Conservation (phyloP, 169 alveolate genomes). For the Plasmodium inui region DNA sequence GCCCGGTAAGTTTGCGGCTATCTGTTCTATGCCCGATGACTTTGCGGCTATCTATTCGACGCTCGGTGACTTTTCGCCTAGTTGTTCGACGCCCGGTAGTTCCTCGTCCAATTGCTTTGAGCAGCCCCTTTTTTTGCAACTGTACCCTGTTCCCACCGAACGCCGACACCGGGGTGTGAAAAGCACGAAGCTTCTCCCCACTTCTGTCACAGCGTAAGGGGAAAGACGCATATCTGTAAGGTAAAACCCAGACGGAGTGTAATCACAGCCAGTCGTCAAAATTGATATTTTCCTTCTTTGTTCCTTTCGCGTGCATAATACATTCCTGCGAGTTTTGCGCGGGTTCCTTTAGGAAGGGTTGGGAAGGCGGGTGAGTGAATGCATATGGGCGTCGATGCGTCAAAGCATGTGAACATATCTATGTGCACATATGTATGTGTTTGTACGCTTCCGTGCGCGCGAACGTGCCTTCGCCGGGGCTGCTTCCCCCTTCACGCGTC, state of each 20-base stretch:
- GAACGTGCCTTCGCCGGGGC: neutral
- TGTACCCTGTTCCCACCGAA: neutral
- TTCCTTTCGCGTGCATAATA: neutral
- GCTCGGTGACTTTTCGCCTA: no score
- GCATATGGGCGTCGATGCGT: neutral
- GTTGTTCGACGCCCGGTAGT: neutral
- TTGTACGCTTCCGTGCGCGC: neutral
- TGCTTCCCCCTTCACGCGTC: neutral
- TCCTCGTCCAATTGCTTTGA: no score
- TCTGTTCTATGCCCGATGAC: no score
- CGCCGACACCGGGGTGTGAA: neutral
- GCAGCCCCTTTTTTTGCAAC: neutral
- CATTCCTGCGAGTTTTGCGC: neutral
- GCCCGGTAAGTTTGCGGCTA: neutral
- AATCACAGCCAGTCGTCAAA: conserved; percentile 65
- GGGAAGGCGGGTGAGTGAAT: neutral
- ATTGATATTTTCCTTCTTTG: conserved; percentile 19
- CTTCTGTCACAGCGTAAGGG: neutral
- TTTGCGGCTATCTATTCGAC: no score
- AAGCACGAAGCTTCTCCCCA: neutral
- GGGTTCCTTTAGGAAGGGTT: conserved; percentile 12
- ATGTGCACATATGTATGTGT: neutral
- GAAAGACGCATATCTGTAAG: neutral
- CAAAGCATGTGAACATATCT: neutral
- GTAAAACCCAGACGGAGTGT: neutral